phyloP scores from a whole-genome alignment of 257 asterid species.

The Solanum pimpinellifolium region DNA sequence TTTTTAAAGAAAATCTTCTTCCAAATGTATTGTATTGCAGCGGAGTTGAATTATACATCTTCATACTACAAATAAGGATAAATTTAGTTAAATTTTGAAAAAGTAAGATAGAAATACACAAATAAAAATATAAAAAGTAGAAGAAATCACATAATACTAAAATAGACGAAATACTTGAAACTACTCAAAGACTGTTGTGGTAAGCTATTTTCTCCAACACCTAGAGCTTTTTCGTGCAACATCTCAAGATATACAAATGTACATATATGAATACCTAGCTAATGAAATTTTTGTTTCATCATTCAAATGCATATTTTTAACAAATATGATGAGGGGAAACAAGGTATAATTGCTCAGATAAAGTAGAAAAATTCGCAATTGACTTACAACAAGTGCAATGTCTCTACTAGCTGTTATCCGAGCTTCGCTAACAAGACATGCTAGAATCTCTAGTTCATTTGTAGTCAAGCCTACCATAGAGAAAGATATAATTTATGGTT shows the following conservation, averaged over 20 bases:
- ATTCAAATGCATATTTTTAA: not conserved
- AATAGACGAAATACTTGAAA: no score
- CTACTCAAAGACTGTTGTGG: not conserved
- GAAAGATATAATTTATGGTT: not conserved
- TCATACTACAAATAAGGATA: no score
- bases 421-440: conserved; percentile 64
- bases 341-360: not conserved
- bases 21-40: no score
- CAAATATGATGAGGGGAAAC: not conserved
- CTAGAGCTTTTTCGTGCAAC: not conserved
- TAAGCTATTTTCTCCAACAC: not conserved
- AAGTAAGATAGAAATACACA: no score
- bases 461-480: conserved; percentile 48
- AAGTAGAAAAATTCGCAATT: not conserved
- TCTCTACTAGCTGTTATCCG: conserved; percentile 82
- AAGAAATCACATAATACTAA: no score
- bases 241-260: not conserved
- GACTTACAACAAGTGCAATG: conserved; percentile 84
- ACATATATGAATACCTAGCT: not conserved
- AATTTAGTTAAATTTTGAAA: no score
- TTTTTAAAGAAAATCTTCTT: no score
- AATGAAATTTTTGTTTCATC: not conserved
- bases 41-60: no score
- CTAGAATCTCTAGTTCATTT: conserved; percentile 70
- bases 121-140: no score